Conservation (phyloP, 345 rosid genomes). For the Theobroma cacao region DNA sequence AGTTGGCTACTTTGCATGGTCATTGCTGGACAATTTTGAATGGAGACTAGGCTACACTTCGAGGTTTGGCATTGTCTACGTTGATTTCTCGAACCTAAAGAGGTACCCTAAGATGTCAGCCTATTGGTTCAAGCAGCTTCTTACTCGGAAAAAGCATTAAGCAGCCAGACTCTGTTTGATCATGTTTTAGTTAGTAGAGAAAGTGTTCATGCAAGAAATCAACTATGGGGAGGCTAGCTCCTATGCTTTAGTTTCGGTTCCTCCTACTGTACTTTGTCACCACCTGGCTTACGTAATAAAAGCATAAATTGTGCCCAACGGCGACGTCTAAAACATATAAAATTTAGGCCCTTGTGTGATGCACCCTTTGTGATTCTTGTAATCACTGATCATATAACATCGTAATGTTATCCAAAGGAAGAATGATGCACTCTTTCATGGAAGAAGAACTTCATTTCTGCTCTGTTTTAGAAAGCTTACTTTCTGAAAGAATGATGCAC, state of each 20-base stretch:
- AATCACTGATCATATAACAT: neutral
- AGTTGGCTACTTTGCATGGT: slow-evolving; percentile 91
- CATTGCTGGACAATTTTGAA: slow-evolving; percentile 92
- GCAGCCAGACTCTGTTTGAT: neutral
- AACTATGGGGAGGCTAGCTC: neutral
- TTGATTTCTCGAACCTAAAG: slow-evolving; percentile 64
- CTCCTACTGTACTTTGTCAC: neutral
- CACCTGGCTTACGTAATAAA: neutral
- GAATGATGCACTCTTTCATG: no score
- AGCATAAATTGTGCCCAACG: neutral
- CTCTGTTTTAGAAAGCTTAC: neutral
- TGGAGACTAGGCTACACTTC: slow-evolving; percentile 94
- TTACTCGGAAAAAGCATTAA: slow-evolving; percentile 34
- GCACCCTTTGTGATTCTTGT: neutral
- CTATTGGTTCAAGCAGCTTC: slow-evolving; percentile 74
- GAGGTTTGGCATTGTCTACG: slow-evolving; percentile 89
- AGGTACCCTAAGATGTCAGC: slow-evolving; percentile 95
- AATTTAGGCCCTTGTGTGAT: no score
- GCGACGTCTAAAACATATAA: neutral
- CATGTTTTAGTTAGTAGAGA: neutral
- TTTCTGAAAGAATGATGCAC: neutral
- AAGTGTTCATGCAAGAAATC: slow-evolving; percentile 1
- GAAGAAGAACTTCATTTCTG: no score
- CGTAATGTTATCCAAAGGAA: no score
- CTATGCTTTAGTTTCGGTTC: neutral